These are phyloP conservation scores for Aaosphaeria pasadenensis DNA, from an alignment of 2,329 filamentous ascomycete species.

Conservation along the genomic window DNA sequence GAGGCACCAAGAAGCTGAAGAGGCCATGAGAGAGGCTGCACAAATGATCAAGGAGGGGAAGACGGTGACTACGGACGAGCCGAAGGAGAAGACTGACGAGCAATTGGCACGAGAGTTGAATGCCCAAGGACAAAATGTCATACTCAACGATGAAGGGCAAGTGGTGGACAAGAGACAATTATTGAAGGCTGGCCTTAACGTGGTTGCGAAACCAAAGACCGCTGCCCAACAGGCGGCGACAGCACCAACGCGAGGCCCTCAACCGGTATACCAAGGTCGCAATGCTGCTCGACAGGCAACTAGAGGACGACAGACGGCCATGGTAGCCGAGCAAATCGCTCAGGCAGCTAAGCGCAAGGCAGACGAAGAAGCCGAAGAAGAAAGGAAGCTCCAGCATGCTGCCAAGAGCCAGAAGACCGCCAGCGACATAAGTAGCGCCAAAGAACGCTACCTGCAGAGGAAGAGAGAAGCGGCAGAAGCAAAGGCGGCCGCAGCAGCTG, in stretches of 20 bases:
- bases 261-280: constrained; percentile 29
- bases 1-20: constrained; percentile 65
- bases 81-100: constrained; percentile 55
- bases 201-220: constrained; percentile 61
- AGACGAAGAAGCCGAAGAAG: constrained; percentile 66
- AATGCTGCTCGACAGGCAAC: constrained; percentile 59
- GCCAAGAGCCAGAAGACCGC: constrained; percentile 77
- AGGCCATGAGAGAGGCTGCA: constrained; percentile 65
- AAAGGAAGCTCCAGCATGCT: constrained; percentile 60
- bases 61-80: constrained; percentile 35
- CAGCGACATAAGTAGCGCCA: constrained; percentile 71
- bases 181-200: constrained; percentile 71
- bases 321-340: constrained; percentile 76
- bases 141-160: constrained; percentile 78
- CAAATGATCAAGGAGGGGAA: constrained; percentile 35
- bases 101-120: constrained; percentile 68
- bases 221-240: constrained; percentile 17
- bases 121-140: constrained; percentile 60
- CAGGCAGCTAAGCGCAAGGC: constrained; percentile 68
- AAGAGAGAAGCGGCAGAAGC: constrained; percentile 73
- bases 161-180: constrained; percentile 83
- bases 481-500: constrained; percentile 52
- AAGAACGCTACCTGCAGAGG: constrained; percentile 74
- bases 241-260: constrained; percentile 11
- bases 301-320: constrained; percentile 72